Conservation (phyloP, 805 yeast genomes). For the Lipomyces starkeyi region DNA sequence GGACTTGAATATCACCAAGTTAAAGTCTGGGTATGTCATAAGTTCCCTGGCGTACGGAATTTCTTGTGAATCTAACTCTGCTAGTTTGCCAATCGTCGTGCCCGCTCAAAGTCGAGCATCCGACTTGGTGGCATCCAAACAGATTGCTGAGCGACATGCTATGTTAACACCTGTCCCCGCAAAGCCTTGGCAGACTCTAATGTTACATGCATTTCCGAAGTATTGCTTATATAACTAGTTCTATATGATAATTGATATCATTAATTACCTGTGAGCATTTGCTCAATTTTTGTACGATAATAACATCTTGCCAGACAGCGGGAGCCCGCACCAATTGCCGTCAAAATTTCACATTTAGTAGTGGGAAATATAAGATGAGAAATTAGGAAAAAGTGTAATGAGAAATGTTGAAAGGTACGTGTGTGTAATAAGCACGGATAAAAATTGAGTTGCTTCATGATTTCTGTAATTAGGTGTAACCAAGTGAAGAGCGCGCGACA, state of each 20-base stretch:
- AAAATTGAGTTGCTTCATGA: no score
- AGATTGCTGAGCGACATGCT: background rate
- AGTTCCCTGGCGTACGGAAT: background rate
- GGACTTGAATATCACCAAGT: slow-evolving; percentile 8
- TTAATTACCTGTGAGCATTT: background rate
- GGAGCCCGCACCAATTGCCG: no score
- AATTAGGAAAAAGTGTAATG: no score
- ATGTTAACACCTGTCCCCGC: background rate
- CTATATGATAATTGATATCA: no score
- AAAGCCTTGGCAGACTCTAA: background rate
- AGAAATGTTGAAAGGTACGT: no score
- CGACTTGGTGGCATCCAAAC: background rate
- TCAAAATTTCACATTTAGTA: no score
- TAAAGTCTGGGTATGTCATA: slow-evolving; percentile 5
- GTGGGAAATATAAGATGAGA: no score
- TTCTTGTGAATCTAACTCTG: background rate
- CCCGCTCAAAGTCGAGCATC: background rate
- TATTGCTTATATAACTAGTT: background rate
- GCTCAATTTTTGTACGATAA: background rate
- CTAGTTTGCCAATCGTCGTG: background rate
- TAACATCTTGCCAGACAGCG: no score
- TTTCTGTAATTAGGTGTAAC: no score
- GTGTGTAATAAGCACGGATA: no score
- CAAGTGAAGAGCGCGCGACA: no score
- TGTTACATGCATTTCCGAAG: no score